These are phyloP conservation scores for Hordeum vulgare DNA, from an alignment of 176 grass and related monocot genomes.

Conservation along the genomic window MorexV3_pseudomolecules_assembly NC_058519.1:59275709-59276208, in stretches of 20 bases:
- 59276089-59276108: neutral
- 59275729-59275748: conserved; percentile 37
- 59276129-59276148: neutral
- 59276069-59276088: neutral
- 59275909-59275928: conserved; percentile 29
- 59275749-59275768: conserved; percentile 36
- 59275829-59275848: neutral
- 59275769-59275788: conserved; percentile 38
- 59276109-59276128: neutral
- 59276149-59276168: neutral
- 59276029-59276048: neutral
- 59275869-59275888: conserved; percentile 35
- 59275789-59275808: neutral
- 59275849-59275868: neutral
- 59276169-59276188: neutral
- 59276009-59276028: neutral
- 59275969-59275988: neutral
- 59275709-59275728: conserved; percentile 29
- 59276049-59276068: neutral
- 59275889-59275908: conserved; percentile 25
- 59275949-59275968: neutral
- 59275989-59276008: neutral
- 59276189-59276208: neutral
- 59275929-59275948: conserved; percentile 44
- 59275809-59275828: neutral